These are phyloP conservation scores for Coemansia sp. DNA, from an alignment of 192 early-diverging fungal species.

Conservation along the genomic window DNA sequence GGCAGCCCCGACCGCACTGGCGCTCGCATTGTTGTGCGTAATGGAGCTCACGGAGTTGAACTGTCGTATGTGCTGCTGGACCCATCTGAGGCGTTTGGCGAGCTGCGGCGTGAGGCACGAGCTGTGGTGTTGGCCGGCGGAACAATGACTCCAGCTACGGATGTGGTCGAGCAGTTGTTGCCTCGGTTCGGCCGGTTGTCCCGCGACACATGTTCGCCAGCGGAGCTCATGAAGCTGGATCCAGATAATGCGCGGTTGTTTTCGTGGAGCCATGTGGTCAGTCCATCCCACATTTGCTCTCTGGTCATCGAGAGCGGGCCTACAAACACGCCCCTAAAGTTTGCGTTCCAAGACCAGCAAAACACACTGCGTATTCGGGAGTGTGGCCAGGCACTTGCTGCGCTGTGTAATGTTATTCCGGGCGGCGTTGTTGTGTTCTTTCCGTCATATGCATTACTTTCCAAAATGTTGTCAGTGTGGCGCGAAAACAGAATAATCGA, in stretches of 20 bases:
- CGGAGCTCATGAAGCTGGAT: conserved; percentile 8
- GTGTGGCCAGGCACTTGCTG: conserved; percentile 66
- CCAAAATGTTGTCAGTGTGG: conserved; percentile 62
- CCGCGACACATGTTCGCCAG: not conserved
- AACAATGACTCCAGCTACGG: conserved; percentile 84
- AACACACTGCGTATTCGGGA: conserved; percentile 58
- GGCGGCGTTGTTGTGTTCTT: conserved; percentile 90
- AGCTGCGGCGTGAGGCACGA: conserved; percentile 75
- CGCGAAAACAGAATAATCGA: conserved; percentile 35
- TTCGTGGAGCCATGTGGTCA: conserved; percentile 86
- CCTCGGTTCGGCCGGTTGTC: conserved; percentile 12
- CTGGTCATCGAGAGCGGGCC: conserved; percentile 67
- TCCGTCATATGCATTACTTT: conserved; percentile 76
- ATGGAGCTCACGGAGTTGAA: conserved; percentile 10
- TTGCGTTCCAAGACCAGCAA: conserved; percentile 56
- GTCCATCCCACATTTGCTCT: conserved; percentile 69
- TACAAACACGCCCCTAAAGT: conserved; percentile 59
- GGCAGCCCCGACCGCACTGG: conserved; percentile 32
- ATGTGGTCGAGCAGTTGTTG: conserved; percentile 35
- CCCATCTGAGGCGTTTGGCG: conserved; percentile 75
- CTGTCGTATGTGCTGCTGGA: conserved; percentile 87
- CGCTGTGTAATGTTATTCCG: conserved; percentile 72
- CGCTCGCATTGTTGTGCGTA: conserved; percentile 26
- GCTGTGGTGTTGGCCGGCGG: conserved; percentile 88
- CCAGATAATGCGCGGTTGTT: conserved; percentile 59